Percentiles rank a stretch among this genome's conserved stretches.
These are phyloP conservation scores for Dichotomopilus funicola DNA, from an alignment of 2,329 filamentous ascomycete species.

Conservation along the genomic window DNA sequence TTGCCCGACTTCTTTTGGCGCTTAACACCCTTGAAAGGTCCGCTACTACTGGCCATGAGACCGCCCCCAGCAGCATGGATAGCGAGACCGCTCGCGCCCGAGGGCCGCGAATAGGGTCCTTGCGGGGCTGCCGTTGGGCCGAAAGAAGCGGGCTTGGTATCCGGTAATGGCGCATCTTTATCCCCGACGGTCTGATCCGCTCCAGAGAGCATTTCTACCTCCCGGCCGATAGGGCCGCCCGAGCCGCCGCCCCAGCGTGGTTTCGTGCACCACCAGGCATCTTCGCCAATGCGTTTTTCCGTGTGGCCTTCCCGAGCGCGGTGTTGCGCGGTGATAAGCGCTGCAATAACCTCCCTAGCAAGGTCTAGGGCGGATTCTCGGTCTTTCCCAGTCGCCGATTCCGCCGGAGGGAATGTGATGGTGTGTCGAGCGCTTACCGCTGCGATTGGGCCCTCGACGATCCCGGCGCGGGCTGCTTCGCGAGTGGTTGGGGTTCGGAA, in stretches of 20 bases:
- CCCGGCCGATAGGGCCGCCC: slow-evolving; percentile 57
- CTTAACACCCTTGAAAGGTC: slow-evolving; percentile 28
- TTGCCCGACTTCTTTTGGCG: slow-evolving; percentile 41
- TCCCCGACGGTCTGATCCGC: slow-evolving; percentile 40
- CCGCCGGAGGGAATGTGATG: slow-evolving; percentile 39
- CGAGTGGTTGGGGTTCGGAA: slow-evolving; percentile 55
- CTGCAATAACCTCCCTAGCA: slow-evolving; percentile 53
- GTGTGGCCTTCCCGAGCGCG: slow-evolving; percentile 50
- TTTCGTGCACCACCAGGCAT: slow-evolving; percentile 55
- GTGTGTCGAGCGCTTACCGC: slow-evolving; percentile 53
- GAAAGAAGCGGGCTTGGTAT: slow-evolving; percentile 3
- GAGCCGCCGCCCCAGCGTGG: slow-evolving; percentile 57
- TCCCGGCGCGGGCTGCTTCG: slow-evolving; percentile 51
- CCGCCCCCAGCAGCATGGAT: background rate
- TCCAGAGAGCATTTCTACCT: slow-evolving; percentile 39
- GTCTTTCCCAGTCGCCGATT: slow-evolving; percentile 22
- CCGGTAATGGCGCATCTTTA: slow-evolving; percentile 34
- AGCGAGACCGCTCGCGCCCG: background rate
- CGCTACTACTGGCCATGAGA: slow-evolving; percentile 1
- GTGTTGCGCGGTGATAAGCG: slow-evolving; percentile 58
- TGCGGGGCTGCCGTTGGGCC: slow-evolving; percentile 16
- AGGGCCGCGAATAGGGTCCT: slow-evolving; percentile 7
- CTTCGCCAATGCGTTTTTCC: slow-evolving; percentile 52
- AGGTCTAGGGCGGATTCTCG: slow-evolving; percentile 55
- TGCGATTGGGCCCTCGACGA: slow-evolving; percentile 56